phyloP scores from a whole-genome alignment of 2,329 filamentous ascomycete genomes.

The Exophiala sp. region DNA sequence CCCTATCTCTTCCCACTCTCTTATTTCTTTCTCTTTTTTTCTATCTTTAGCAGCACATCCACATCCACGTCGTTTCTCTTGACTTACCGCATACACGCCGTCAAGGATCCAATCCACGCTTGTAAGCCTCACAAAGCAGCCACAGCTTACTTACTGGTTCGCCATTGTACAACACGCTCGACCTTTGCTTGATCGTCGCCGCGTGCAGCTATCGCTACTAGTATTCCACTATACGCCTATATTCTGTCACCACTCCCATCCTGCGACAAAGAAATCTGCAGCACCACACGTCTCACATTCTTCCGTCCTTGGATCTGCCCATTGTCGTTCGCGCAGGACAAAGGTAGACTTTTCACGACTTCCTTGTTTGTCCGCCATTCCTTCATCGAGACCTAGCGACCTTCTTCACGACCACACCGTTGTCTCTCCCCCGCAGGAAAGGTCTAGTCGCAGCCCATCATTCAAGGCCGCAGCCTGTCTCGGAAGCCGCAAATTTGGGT shows the following conservation, averaged over 20 bases:
- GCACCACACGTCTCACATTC: not conserved
- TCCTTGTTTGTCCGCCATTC: constrained; percentile 8
- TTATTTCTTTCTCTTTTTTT: constrained; percentile 19
- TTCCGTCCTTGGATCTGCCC: not conserved
- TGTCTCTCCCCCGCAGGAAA: not conserved
- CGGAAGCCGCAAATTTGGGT: not conserved
- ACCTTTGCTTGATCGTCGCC: not conserved
- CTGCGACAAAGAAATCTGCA: not conserved
- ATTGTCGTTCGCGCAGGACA: not conserved
- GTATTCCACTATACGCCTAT: not conserved
- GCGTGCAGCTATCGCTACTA: no score
- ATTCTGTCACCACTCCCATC: not conserved
- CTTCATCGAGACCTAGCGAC: not conserved
- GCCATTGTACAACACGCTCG: constrained; percentile 5
- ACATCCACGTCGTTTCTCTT: constrained; percentile 15
- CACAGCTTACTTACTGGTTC: constrained; percentile 4
- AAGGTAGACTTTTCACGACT: not conserved
- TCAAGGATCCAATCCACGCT: constrained; percentile 7
- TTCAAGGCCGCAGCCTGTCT: not conserved
- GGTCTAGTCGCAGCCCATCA: not conserved
- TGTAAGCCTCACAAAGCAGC: constrained; percentile 12
- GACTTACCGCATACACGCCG: constrained; percentile 13
- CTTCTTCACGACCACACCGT: constrained; percentile 1
- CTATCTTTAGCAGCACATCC: constrained; percentile 30
- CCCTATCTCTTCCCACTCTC: constrained; percentile 18